phyloP scores from a whole-genome alignment of 805 yeast genomes.

The Danielia oregonensis region DNA sequence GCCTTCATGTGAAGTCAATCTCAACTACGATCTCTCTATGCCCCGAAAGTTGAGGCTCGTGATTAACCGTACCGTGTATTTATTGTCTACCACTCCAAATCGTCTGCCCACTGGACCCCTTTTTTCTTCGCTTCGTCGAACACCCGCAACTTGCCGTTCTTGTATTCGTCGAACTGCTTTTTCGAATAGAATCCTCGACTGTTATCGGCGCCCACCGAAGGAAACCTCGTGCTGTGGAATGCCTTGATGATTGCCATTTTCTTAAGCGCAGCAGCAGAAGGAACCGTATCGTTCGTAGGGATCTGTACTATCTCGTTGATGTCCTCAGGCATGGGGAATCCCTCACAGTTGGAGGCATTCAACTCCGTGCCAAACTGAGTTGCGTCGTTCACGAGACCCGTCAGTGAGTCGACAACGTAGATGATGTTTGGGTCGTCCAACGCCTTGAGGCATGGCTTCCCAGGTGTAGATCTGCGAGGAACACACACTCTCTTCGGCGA shows the following conservation, averaged over 20 bases:
- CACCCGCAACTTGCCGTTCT: conserved; percentile 16
- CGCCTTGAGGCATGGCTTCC: conserved; percentile 30
- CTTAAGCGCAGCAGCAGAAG: conserved; percentile 9
- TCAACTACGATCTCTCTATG: too few relatives aligned
- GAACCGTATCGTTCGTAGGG: conserved; percentile 38
- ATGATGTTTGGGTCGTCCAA: conserved; percentile 25
- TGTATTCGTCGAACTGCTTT: conserved; percentile 23
- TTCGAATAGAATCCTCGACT: conserved; percentile 30
- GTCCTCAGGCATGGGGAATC: conserved; percentile 58
- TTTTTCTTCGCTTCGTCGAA: conserved; percentile 11
- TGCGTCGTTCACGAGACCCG: conserved; percentile 59
- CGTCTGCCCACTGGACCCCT: conserved; percentile 30
- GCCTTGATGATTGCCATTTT: conserved; percentile 43
- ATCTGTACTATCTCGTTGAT: conserved; percentile 57
- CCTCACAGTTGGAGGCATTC: conserved; percentile 58
- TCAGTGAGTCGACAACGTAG: conserved; percentile 57
- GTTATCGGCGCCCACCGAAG: background rate
- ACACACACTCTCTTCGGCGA: conserved; percentile 44
- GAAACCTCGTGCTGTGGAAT: conserved; percentile 16
- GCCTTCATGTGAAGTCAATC: too few relatives aligned
- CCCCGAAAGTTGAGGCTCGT: too few relatives aligned
- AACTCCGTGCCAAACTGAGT: conserved; percentile 68
- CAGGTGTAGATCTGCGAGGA: conserved; percentile 29
- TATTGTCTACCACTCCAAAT: conserved; percentile 35
- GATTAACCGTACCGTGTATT: too few relatives aligned